These are phyloP conservation scores for Mycena sp. DNA, from an alignment of 1,284 basidiomycete species.

Conservation along the genomic window DNA sequence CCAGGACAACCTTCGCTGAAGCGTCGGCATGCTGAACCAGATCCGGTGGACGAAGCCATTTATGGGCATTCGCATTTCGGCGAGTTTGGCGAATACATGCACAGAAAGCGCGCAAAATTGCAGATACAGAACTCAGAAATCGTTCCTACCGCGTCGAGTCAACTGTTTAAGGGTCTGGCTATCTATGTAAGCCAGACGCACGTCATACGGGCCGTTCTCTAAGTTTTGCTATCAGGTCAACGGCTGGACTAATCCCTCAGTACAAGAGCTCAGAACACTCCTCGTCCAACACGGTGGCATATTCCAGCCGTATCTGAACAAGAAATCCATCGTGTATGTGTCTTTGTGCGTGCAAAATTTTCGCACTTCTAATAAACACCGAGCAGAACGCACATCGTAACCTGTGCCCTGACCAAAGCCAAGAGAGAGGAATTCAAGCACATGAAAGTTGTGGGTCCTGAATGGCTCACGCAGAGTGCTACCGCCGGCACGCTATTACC, in stretches of 20 bases:
- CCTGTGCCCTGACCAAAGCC: slow-evolving; percentile 88
- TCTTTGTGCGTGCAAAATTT: slow-evolving; percentile 6
- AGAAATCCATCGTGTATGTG: slow-evolving; percentile 77
- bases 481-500: slow-evolving; percentile 74
- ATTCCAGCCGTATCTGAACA: slow-evolving; percentile 87
- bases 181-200: slow-evolving; percentile 74
- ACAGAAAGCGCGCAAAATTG: slow-evolving; percentile 89
- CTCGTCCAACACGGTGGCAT: slow-evolving; percentile 87
- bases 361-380: neutral
- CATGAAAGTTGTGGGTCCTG: slow-evolving; percentile 89
- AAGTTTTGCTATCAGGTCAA: slow-evolving; percentile 70
- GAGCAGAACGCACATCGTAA: slow-evolving; percentile 55
- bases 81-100: slow-evolving; percentile 88
- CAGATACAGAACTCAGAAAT: slow-evolving; percentile 85
- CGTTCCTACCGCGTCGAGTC: slow-evolving; percentile 47
- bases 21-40: slow-evolving; percentile 36
- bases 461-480: slow-evolving; percentile 87
- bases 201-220: neutral
- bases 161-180: slow-evolving; percentile 76
- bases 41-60: slow-evolving; percentile 48
- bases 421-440: slow-evolving; percentile 90
- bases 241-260: slow-evolving; percentile 89
- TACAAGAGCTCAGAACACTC: slow-evolving; percentile 84
- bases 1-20: slow-evolving; percentile 47
- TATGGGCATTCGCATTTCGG: slow-evolving; percentile 88